Evolutionary conservation across 768 basidiomycete species (phyloP).

Genomic region (Rhodotorula babjevae): DNA sequence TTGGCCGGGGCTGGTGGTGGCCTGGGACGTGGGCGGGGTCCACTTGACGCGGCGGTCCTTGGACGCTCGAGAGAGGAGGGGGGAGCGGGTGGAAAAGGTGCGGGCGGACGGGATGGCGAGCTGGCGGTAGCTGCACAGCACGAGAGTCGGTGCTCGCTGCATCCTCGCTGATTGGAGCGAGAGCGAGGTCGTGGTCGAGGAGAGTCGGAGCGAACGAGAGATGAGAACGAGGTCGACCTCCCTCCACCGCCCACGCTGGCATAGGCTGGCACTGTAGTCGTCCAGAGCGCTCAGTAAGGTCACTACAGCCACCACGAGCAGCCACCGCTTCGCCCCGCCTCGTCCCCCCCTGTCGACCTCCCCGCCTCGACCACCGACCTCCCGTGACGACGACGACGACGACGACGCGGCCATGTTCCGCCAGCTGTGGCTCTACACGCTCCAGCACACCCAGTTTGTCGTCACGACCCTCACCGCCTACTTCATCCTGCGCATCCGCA

Average conservation of each 20-base stretch:
- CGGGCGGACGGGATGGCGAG: neutral
- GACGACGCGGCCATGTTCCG: neutral
- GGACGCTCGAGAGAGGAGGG: neutral
- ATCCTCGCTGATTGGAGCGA: neutral
- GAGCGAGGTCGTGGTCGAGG: neutral
- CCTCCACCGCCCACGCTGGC: no score
- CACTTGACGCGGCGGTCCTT: neutral
- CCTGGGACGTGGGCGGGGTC: neutral
- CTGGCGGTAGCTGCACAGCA: neutral
- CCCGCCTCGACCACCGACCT: no score
- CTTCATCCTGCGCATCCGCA: slow-evolving; percentile 45
- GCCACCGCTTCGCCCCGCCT: no score
- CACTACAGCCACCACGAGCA: no score
- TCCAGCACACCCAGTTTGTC: slow-evolving; percentile 31
- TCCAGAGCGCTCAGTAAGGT: no score
- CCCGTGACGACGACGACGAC: no score
- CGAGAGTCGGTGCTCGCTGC: neutral
- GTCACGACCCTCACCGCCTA: slow-evolving; percentile 44
- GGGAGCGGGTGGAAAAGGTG: neutral
- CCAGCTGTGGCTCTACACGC: slow-evolving; percentile 16
- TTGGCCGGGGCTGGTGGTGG: slow-evolving; percentile 1
- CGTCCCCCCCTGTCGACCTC: neutral
- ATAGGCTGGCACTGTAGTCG: no score
- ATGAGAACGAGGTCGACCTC: neutral
- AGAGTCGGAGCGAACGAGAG: neutral